Evolutionary conservation across 1,284 basidiomycete genomes (phyloP), one percentile per base, ranked within the genome.

Genomic region (Thecaphora thlaspeos): DNA sequence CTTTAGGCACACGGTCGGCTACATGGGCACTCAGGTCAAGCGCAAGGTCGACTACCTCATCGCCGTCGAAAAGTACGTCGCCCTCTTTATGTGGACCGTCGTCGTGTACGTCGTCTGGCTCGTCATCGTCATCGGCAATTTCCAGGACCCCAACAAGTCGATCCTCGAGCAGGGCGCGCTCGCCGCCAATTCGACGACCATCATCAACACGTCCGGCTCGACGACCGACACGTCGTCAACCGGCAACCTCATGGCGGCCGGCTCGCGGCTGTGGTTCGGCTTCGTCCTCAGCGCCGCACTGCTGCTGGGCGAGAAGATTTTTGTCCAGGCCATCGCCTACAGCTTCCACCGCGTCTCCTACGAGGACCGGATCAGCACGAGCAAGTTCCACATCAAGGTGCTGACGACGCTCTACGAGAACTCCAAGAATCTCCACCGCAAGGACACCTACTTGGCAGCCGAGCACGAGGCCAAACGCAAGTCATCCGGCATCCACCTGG

Each of bases 271-370:
- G 39, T 69, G 64, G 10, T 91, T 93, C 70, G 89, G 86, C 2
- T 74, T 90, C 44, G 84, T 87, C 75, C 76, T 94, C 46, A 89
- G 87, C 72, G 80, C 87, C 0, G 82, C 84, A 32, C 82, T 92
- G 22, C 82, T 92, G 9, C 82, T 89, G 10, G 85, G 83, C 46
- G 90, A 94, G 78, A 96, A 96, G 78, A 84, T 92, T 59, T 78
- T 87, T 15, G 88, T 95, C 51, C 92, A 95, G 76, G 86, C 57
- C 48, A 78, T 78, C 51, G 66, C 80, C 2, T 79, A 77, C 67
- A 88, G 88, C 73, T 94, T 93, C 82, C 91, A 94, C 79, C 87
- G 89, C 71, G 84, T 87, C 62, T 90, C 88, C 10, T 94, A 91
- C 76, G 88, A 88, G 50, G 90, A 93, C 68, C 86, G 91, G 51